Evolutionary conservation across 805 yeast species (phyloP).

Genomic region (Helenozyma rhizophorensis): DNA sequence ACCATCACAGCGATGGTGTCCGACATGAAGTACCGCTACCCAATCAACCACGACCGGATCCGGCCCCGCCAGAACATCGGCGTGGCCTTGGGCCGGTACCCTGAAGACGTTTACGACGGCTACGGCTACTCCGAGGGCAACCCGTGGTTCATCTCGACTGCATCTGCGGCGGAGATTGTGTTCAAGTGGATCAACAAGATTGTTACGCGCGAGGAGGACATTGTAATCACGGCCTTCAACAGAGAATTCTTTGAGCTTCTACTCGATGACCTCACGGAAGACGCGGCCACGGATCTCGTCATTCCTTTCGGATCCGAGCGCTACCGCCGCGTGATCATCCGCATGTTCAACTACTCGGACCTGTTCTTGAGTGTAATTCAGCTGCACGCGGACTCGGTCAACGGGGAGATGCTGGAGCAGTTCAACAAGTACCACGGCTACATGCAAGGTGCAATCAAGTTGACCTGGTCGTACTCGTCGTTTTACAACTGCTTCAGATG

Average conservation of each 20-base stretch:
- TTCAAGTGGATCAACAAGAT: constrained; percentile 51
- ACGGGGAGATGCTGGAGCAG: constrained; percentile 84
- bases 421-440: constrained; percentile 76
- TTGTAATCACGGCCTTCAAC: constrained; percentile 37
- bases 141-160: constrained; percentile 87
- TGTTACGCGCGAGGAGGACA: constrained; percentile 35
- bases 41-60: constrained; percentile 57
- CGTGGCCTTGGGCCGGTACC: constrained; percentile 84
- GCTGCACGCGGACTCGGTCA: constrained; percentile 50
- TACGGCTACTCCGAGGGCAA: constrained; percentile 70
- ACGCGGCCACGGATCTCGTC: constrained; percentile 10
- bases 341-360: constrained; percentile 57
- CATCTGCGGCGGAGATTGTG: constrained; percentile 61
- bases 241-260: constrained; percentile 11
- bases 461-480: constrained; percentile 90
- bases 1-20: constrained; percentile 59
- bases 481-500: constrained; percentile 66
- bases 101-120: constrained; percentile 89
- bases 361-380: constrained; percentile 58
- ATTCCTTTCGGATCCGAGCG: constrained; percentile 38
- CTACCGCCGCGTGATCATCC: constrained; percentile 42
- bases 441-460: constrained; percentile 80
- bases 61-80: constrained; percentile 36
- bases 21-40: constrained; percentile 72
- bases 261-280: constrained; percentile 1